These are phyloP conservation scores for Blastobotrys aristatus DNA, from an alignment of 1,139 yeast species.

Conservation along the genomic window DNA sequence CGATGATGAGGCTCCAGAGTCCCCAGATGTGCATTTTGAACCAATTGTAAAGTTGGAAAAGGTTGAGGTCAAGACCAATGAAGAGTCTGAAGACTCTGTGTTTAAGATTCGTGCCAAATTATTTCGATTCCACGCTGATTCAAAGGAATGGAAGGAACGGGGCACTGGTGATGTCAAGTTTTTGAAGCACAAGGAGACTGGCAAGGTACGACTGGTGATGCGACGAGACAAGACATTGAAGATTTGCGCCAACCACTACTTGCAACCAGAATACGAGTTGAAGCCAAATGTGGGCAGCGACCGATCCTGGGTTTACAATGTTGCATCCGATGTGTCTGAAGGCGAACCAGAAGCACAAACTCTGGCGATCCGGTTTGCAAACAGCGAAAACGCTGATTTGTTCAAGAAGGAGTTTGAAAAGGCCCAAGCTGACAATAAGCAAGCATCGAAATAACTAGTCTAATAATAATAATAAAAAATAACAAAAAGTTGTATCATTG, in stretches of 20 bases:
- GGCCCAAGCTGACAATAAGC: conserved; percentile 64
- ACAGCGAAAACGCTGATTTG: conserved; percentile 93
- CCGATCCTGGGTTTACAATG: conserved; percentile 96
- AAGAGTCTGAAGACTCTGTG: conserved; percentile 87
- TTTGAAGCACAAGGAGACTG: conserved; percentile 76
- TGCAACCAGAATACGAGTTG: conserved; percentile 77
- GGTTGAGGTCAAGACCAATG: conserved; percentile 95
- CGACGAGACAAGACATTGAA: conserved; percentile 98
- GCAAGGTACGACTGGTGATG: conserved; percentile 87
- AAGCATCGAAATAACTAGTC: conserved; percentile 19
- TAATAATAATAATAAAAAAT: background rate
- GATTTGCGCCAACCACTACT: conserved; percentile 95
- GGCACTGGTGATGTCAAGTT: conserved; percentile 98
- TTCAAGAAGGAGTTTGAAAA: conserved; percentile 89
- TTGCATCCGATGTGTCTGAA: conserved; percentile 91
- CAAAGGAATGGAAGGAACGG: conserved; percentile 98
- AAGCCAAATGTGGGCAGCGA: conserved; percentile 95
- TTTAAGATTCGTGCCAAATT: conserved; percentile 85
- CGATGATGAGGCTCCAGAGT: conserved; percentile 66
- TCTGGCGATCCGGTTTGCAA: conserved; percentile 94
- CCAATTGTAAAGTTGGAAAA: conserved; percentile 92
- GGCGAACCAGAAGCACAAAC: conserved; percentile 96
- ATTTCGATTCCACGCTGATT: conserved; percentile 72
- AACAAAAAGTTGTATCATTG: background rate
- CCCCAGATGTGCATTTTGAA: conserved; percentile 93